Conservation (phyloP, 2,329 filamentous ascomycete genomes). For the Aspergillus terreus region DNA sequence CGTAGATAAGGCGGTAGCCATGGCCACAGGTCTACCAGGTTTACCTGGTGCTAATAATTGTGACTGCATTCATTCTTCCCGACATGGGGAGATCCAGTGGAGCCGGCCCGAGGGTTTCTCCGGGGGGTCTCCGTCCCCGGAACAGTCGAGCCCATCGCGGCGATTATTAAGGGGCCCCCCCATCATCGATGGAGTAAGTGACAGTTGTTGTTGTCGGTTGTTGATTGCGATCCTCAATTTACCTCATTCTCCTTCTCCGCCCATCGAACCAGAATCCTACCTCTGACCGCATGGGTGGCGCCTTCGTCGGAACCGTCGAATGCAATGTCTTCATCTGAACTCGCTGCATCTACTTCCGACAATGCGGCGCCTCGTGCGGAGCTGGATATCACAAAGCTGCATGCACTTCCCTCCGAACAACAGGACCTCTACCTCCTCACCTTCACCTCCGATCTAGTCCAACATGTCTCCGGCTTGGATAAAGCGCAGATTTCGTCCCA, state of each 20-base stretch:
- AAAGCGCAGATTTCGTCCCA: slow-evolving; percentile 80
- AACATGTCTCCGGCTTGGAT: slow-evolving; percentile 68
- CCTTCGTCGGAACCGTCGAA: slow-evolving; percentile 8
- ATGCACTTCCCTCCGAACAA: slow-evolving; percentile 85
- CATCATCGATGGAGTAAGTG: slow-evolving; percentile 1
- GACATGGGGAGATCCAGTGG: slow-evolving; percentile 10
- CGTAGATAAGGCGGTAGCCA: slow-evolving; percentile 24
- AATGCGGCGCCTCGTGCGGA: slow-evolving; percentile 48
- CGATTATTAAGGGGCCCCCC: slow-evolving; percentile 11
- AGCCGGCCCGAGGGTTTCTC: slow-evolving; percentile 28
- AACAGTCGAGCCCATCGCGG: background rate
- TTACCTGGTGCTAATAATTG: background rate
- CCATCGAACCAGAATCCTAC: background rate
- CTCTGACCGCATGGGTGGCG: slow-evolving; percentile 11
- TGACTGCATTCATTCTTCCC: background rate
- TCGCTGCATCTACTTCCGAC: slow-evolving; percentile 28
- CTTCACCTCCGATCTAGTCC: slow-evolving; percentile 77
- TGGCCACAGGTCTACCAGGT: slow-evolving; percentile 4
- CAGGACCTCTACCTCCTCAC: slow-evolving; percentile 92
- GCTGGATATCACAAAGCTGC: slow-evolving; percentile 85
- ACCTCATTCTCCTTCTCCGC: background rate
- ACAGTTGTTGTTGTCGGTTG: slow-evolving; percentile 5
- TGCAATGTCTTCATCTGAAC: slow-evolving; percentile 40
- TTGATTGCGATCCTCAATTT: background rate
- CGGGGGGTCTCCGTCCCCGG: slow-evolving; percentile 21